Percentiles rank a stretch among this genome's conserved stretches.
phyloP scores from a whole-genome alignment of 2,329 filamentous ascomycete genomes.

The Emydomyces testavorans region DNA sequence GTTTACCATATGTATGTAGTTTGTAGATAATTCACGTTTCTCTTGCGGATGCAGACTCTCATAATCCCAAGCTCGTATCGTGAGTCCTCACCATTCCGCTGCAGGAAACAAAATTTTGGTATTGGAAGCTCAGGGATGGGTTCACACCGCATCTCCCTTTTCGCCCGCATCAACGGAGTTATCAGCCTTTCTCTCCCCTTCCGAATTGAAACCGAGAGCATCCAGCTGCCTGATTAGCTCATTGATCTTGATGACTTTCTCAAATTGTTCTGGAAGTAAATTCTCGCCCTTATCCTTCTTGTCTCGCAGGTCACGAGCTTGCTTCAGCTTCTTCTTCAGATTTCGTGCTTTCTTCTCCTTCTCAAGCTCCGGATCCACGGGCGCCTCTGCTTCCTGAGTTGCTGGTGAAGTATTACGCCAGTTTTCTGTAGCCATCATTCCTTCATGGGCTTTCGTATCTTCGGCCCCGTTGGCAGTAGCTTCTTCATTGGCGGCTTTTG shows the following conservation, averaged over 20 bases:
- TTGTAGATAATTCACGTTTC: no score
- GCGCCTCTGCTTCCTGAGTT: conserved; percentile 14
- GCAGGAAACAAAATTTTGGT: not conserved
- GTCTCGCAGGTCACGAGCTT: conserved; percentile 77
- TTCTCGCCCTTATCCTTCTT: conserved; percentile 82
- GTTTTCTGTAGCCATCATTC: conserved; percentile 19
- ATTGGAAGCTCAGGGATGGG: not conserved
- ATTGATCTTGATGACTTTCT: conserved; percentile 94
- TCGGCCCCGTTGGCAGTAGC: conserved; percentile 10
- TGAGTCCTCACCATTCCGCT: not conserved
- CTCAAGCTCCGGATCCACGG: conserved; percentile 58
- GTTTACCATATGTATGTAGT: no score
- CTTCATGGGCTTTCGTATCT: not conserved
- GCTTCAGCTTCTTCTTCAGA: conserved; percentile 86
- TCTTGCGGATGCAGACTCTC: no score
- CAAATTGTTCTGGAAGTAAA: conserved; percentile 84
- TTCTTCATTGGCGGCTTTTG: conserved; percentile 34
- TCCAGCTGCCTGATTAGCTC: conserved; percentile 85
- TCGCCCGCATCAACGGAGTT: not conserved
- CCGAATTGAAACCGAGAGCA: conserved; percentile 67
- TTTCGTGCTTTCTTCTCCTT: conserved; percentile 87
- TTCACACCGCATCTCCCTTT: conserved; percentile 6
- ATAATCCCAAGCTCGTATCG: no score
- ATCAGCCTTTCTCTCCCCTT: conserved; percentile 52
- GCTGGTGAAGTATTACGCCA: conserved; percentile 23